Base-by-base conservation (phyloP, 2,329 filamentous ascomycete species). In the Pestalotiopsis sp. region DNA sequence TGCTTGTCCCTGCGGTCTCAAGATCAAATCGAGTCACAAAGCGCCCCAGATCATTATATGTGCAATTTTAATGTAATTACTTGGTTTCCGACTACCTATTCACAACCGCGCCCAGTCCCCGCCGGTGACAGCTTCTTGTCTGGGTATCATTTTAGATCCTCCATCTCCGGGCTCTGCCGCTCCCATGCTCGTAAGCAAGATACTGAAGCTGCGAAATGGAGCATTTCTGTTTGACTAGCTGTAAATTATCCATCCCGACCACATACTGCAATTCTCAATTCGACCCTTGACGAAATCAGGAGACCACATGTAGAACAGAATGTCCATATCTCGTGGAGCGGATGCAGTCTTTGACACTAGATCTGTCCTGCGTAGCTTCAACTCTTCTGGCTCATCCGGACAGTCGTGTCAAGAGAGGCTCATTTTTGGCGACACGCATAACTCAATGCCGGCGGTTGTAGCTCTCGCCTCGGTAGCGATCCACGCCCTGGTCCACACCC, bases 401-500 rank as follows among this genome's bases (percentile, higher is more conserved):
- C 7, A 36, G 31, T 7, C 9, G 3, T 23, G 17, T 9, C 45
- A 20, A 23, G 3, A 1, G n/a, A 3, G 1, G 1, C 17, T 52
- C 45, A n/a, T 23, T 52, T 36, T 23, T n/a, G 27, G 17, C n/a
- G 31, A 13, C n/a, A n/a, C 14, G 12, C 23, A 20, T 38, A 12
- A 25, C 27, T 49, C 20, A 67, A 25, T 68, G 3, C 7, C 31
- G 67, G 27, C 66, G 68, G 38, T 61, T 13, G 49, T 67, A 68
- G 20, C 61, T 63, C 5, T 71, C 68, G 52, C 71, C 69, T 60
- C 68, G 70, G 25, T 71, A 70, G 17, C 68, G 68, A 31, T 71
- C 69, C 27, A 67, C 67, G 66, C 69, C 73, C 71, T 72, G 45
- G 11, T 72, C 31, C 31, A 36, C 70, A 36, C 59, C 59, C 38